These are phyloP conservation scores for Telfairia occidentalis DNA, from an alignment of 331 rosid genomes.

Conservation along the genomic window DNA sequence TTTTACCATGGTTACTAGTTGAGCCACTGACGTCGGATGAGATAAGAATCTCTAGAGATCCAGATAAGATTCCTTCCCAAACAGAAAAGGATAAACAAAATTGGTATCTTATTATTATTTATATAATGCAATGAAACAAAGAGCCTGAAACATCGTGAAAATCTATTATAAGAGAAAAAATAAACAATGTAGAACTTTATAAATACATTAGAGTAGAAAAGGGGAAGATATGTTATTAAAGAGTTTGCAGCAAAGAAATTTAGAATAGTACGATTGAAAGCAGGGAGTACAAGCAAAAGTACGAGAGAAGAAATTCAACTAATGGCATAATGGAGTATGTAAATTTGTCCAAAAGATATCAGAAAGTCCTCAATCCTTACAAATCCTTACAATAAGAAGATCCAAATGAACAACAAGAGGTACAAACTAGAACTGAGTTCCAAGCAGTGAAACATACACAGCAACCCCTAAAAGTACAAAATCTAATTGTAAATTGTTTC, in stretches of 20 bases:
- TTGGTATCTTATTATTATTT: not conserved
- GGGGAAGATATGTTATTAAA: not conserved
- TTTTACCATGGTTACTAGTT: not conserved
- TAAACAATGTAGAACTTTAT: too few relatives aligned
- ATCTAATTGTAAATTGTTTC: constrained; percentile 8
- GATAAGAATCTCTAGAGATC: not conserved
- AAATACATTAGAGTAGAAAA: too few relatives aligned
- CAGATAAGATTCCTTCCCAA: not conserved
- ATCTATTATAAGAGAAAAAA: too few relatives aligned
- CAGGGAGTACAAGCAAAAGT: not conserved
- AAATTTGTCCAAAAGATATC: not conserved
- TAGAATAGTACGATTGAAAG: not conserved
- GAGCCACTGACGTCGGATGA: not conserved
- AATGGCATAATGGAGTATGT: not conserved
- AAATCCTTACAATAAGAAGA: not conserved
- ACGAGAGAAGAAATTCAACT: not conserved
- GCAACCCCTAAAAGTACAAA: constrained; percentile 7
- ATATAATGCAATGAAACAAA: not conserved
- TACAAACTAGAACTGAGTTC: constrained; percentile 7
- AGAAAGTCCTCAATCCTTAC: constrained; percentile 4
- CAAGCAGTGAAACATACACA: not conserved
- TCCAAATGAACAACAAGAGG: not conserved
- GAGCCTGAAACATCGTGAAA: too few relatives aligned
- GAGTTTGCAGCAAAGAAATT: not conserved
- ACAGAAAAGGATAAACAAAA: not conserved